Percentiles rank a stretch among this genome's conserved stretches.
These are phyloP conservation scores for Sphagnurus paluster DNA, from an alignment of 1,284 basidiomycete genomes.

Conservation along the genomic window DNA sequence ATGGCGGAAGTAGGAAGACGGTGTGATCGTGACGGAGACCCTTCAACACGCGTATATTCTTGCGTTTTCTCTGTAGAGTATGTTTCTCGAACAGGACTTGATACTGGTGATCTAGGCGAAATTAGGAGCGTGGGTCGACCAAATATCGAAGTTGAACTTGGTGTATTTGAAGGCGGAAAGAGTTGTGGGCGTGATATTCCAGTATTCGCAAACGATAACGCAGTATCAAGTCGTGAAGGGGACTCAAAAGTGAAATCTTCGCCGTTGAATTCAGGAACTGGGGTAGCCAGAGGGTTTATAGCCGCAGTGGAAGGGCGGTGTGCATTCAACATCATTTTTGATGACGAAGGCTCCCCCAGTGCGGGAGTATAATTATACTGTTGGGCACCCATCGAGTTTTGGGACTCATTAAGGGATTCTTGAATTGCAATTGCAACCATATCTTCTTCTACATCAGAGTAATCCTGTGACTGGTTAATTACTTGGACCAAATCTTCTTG, in stretches of 20 bases:
- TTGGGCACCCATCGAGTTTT: not conserved
- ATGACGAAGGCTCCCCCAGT: slow-evolving; percentile 7
- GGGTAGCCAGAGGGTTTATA: not conserved
- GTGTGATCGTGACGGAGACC: too few species aligned
- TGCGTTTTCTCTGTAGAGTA: not conserved
- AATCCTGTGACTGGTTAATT: not conserved
- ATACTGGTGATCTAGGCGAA: slow-evolving; percentile 15
- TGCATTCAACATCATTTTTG: slow-evolving; percentile 4
- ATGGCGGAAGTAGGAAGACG: not conserved
- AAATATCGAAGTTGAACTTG: slow-evolving; percentile 29
- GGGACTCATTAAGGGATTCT: slow-evolving; percentile 46
- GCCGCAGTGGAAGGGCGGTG: too few species aligned
- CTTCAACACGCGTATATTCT: not conserved
- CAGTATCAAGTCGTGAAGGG: slow-evolving; percentile 60
- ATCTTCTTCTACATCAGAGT: slow-evolving; percentile 42
- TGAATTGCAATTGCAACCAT: slow-evolving; percentile 60
- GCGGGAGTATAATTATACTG: not conserved
- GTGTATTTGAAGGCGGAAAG: slow-evolving; percentile 10
- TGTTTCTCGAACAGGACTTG: not conserved
- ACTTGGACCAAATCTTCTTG: slow-evolving; percentile 37
- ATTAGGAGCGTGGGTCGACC: slow-evolving; percentile 35
- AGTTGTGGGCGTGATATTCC: slow-evolving; percentile 34
- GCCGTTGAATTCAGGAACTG: slow-evolving; percentile 19
- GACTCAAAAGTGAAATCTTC: slow-evolving; percentile 42
- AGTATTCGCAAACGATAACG: slow-evolving; percentile 61